Conservation (phyloP, 345 rosid genomes). For the Physaria fendleri region DNA sequence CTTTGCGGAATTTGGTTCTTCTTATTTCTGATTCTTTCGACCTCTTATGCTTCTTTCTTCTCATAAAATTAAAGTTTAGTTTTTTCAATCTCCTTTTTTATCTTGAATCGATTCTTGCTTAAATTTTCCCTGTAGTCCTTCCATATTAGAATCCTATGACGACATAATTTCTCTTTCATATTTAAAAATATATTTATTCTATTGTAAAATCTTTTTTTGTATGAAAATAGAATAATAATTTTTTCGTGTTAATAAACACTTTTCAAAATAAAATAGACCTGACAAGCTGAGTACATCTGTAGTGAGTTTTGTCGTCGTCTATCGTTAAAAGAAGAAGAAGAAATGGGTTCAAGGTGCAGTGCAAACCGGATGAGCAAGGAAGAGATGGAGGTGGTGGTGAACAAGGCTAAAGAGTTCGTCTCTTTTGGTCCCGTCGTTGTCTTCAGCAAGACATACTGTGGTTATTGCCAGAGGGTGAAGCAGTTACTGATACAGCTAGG, state of each 20-base stretch:
- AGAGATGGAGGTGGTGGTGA: slow-evolving; percentile 38
- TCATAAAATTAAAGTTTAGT: slow-evolving; percentile 8
- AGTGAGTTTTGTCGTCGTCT: not conserved
- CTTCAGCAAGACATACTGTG: slow-evolving; percentile 73
- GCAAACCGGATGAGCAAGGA: slow-evolving; percentile 34
- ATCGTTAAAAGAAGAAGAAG: not conserved
- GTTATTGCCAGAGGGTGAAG: slow-evolving; percentile 40
- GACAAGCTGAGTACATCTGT: slow-evolving; percentile 21
- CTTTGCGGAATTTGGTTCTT: slow-evolving; percentile 25
- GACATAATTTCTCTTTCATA: not conserved
- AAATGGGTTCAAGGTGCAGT: slow-evolving; percentile 41
- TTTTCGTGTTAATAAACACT: no score
- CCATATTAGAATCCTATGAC: slow-evolving; percentile 21
- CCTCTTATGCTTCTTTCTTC: slow-evolving; percentile 6
- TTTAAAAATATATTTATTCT: not conserved
- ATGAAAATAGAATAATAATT: no score
- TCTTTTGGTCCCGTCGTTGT: slow-evolving; percentile 55
- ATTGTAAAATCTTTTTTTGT: no score
- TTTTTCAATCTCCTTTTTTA: slow-evolving; percentile 16
- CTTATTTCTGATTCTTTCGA: no score
- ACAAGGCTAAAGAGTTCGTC: slow-evolving; percentile 52
- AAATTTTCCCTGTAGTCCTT: slow-evolving; percentile 14
- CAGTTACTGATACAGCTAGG: slow-evolving; percentile 26
- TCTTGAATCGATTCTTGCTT: slow-evolving; percentile 17
- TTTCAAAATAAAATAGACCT: not conserved